Evolutionary conservation across 2,329 filamentous ascomycete species (phyloP).

Genomic region (Penicillium sp.): DNA sequence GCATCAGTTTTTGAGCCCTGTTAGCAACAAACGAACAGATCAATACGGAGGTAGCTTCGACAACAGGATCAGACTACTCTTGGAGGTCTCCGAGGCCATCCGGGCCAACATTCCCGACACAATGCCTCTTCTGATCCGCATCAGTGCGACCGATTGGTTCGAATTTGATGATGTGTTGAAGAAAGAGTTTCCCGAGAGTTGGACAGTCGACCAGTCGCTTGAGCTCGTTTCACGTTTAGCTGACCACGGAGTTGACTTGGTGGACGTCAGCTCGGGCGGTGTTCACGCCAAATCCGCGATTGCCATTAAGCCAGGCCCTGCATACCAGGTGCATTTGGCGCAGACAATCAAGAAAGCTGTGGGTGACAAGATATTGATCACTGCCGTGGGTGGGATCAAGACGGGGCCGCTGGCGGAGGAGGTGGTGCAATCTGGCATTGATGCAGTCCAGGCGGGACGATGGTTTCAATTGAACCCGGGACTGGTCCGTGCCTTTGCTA

Average conservation of each 20-base stretch:
- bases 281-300: constrained; percentile 7
- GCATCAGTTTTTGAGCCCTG: constrained; percentile 27
- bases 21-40: constrained; percentile 26
- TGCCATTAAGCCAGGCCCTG: constrained; percentile 19
- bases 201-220: constrained; percentile 16
- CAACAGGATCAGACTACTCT: constrained; percentile 9
- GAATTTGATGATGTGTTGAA: constrained; percentile 36
- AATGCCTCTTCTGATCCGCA: constrained; percentile 60
- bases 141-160: constrained; percentile 67
- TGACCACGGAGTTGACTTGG: constrained; percentile 11
- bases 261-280: constrained; percentile 8
- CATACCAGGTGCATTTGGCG: constrained; percentile 29
- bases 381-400: constrained; percentile 24
- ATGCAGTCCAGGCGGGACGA: constrained; percentile 54
- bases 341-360: constrained; percentile 26
- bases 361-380: constrained; percentile 20
- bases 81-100: constrained; percentile 22
- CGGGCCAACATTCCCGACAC: constrained; percentile 50
- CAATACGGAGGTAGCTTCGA: constrained; percentile 21
- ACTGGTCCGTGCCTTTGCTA: constrained; percentile 54
- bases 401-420: constrained; percentile 45
- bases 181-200: constrained; percentile 20
- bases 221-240: constrained; percentile 6
- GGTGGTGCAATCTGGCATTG: constrained; percentile 50
- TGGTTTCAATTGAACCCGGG: constrained; percentile 62